Evolutionary conservation across 129 eudicot species (phyloP).

Genomic region (Dittrichia graveolens): DNA sequence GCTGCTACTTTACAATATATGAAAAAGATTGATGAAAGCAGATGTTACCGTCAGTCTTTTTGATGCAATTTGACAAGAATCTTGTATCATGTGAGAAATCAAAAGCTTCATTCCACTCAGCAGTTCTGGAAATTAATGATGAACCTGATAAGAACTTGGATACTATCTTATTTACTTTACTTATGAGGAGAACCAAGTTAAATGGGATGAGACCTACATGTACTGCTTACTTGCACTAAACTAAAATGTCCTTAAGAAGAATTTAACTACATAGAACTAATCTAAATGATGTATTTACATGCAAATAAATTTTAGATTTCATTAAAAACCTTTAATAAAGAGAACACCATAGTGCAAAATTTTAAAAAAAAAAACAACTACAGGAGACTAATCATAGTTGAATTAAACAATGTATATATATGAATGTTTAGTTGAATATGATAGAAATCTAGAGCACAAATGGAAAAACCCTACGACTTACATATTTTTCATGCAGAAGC

Average conservation of each 20-base stretch:
- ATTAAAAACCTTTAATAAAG: too few species aligned
- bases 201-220: neutral
- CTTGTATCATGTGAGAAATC: constrained; percentile 58
- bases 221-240: constrained; percentile 6
- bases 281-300: neutral
- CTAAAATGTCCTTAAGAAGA: neutral
- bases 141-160: neutral
- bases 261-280: neutral
- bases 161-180: neutral
- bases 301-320: neutral
- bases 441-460: neutral
- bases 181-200: neutral
- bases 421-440: neutral
- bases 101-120: constrained; percentile 76
- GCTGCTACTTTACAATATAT: neutral
- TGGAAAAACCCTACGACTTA: constrained; percentile 24
- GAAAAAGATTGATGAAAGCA: neutral
- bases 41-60: constrained; percentile 45
- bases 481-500: constrained; percentile 64
- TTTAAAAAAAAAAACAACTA: too few species aligned
- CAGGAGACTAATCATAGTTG: neutral
- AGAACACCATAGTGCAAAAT: too few species aligned
- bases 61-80: constrained; percentile 53
- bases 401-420: constrained; percentile 2
- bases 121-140: constrained; percentile 48